Evolutionary conservation across 2,329 filamentous ascomycete genomes (phyloP), one percentile per base, ranked within the genome.

Genomic region (Penicillium expansum): DNA sequence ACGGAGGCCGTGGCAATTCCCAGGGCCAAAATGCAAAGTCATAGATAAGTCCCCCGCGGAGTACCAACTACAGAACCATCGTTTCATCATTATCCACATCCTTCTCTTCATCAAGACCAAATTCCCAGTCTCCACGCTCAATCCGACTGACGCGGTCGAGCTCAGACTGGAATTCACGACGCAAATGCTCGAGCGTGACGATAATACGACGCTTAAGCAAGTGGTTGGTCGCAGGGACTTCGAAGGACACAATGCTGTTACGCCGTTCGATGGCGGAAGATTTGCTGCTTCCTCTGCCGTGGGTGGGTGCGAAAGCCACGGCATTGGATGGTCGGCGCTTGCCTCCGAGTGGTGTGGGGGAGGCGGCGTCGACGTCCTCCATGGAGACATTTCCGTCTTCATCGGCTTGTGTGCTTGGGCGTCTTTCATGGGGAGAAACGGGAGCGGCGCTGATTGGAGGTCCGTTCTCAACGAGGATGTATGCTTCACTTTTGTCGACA

Each of bases 151-250:
- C 88, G 61, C 91, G 83, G 75, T 99, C 94, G 69, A 99, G 78
- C 75, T 97, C 92, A 24, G 84, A 85, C 76, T 96, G 90, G 73
- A 97, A 99, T 71, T 93, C 89, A 74, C 88, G 91, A 68, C 92
- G 84, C 51, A 97, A 80, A 71, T 96, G 92, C 30, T 89, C 89
- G 53, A 99, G 77, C 32, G 91, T 96, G 16, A 97, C 83, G 35
- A 97, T 86, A 70, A 84, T 88, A 60, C 92, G 86, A 77, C 88
- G 89, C 14, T 74, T 67, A 66, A 67, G 74, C 64, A 56, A 20
- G 13, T 52, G 20, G 20, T 56, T 56, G 5, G 48, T 56, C 0
- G 54, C 41, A 35, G 54, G 54, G 29, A 56, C 48, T 33, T 56
- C 54, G 3, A 52, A 41, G 13, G 54, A 56, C 16, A 52, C 48